These are phyloP conservation scores for Retiboletus flavoniger DNA, from an alignment of 1,284 basidiomycete species.

Conservation along the genomic window DNA sequence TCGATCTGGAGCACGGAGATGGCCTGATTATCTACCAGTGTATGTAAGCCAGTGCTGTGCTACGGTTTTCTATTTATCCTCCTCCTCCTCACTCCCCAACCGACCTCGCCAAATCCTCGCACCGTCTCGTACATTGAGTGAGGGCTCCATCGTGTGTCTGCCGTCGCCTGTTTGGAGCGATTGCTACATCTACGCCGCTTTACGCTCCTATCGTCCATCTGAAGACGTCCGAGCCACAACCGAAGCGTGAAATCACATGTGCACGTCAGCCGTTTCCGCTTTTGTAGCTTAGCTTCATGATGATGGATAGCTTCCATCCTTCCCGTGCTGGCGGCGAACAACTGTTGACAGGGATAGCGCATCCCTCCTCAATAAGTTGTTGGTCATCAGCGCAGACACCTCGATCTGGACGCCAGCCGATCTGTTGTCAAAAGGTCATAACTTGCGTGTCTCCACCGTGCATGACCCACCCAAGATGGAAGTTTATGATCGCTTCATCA, in stretches of 20 bases:
- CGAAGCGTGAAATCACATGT: neutral
- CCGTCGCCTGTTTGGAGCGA: conserved; percentile 1
- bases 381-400: neutral
- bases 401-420: neutral
- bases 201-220: neutral
- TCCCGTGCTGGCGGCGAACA: neutral
- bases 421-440: neutral
- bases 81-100: neutral
- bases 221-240: neutral
- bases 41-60: conserved; percentile 32
- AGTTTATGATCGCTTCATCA: too few species aligned
- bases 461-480: too few species aligned
- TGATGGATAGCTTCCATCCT: neutral
- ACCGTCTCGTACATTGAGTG: neutral
- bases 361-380: neutral
- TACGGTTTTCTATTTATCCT: neutral
- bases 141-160: neutral
- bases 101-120: neutral
- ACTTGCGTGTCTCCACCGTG: too few species aligned
- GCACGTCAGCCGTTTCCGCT: neutral
- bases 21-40: conserved; percentile 31
- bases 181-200: neutral
- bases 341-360: neutral
- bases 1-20: conserved; percentile 22
- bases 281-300: neutral